phyloP scores from a whole-genome alignment of 768 basidiomycete species.

The Lactarius hengduanensis region DNA sequence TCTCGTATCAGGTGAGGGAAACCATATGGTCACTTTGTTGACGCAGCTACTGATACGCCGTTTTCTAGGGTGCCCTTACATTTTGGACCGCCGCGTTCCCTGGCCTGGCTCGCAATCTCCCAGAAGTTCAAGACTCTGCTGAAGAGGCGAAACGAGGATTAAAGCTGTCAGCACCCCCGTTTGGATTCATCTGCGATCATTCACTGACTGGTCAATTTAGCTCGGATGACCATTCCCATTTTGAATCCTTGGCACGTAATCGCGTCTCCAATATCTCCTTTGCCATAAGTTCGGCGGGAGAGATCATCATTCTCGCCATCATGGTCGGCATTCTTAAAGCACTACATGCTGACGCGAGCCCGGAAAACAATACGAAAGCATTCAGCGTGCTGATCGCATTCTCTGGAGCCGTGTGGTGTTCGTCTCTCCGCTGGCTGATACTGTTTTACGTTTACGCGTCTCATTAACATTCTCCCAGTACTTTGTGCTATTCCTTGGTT shows the following conservation, averaged over 20 bases:
- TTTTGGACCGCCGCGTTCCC: conserved; percentile 87
- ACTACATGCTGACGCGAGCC: conserved; percentile 56
- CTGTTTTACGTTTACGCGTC: background rate
- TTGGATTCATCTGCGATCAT: background rate
- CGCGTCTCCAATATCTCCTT: conserved; percentile 76
- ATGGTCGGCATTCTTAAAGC: conserved; percentile 77
- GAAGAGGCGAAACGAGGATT: conserved; percentile 39
- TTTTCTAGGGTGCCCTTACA: conserved; percentile 57
- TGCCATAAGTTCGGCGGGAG: conserved; percentile 64
- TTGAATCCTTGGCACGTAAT: conserved; percentile 67
- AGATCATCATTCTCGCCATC: conserved; percentile 64
- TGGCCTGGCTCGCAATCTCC: conserved; percentile 66
- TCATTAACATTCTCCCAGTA: conserved; percentile 39
- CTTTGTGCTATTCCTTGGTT: conserved; percentile 74
- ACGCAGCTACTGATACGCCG: background rate
- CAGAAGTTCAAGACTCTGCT: conserved; percentile 60
- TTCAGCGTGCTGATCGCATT: conserved; percentile 79
- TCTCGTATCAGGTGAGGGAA: conserved; percentile 60
- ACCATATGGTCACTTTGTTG: background rate
- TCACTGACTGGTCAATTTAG: conserved; percentile 31
- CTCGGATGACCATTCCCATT: conserved; percentile 49
- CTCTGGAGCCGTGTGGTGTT: conserved; percentile 73
- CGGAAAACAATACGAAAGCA: conserved; percentile 70
- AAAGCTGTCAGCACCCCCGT: conserved; percentile 45
- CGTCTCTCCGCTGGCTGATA: conserved; percentile 30